Percentiles rank a stretch among this genome's conserved stretches.
Evolutionary conservation across 108 stramenopile genomes (phyloP).

Genomic region (Cyclotella cryptica): DNA sequence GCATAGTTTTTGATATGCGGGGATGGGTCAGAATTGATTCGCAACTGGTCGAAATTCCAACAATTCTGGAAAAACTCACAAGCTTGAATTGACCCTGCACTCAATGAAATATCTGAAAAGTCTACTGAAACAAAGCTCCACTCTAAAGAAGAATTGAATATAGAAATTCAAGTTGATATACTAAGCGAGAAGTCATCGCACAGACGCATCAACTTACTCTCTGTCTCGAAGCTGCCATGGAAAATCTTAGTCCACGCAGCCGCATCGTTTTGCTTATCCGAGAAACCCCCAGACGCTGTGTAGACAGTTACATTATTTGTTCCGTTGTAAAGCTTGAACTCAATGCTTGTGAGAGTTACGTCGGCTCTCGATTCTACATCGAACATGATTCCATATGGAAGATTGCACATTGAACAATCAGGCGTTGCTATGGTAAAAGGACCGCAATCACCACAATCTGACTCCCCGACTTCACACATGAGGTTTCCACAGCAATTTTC

Average conservation of each 20-base stretch:
- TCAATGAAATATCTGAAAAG: slow-evolving; percentile 11
- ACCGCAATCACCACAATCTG: slow-evolving; percentile 16
- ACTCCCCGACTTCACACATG: slow-evolving; percentile 21
- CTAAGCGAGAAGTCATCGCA: background rate
- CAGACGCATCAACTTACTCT: background rate
- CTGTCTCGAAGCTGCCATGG: background rate
- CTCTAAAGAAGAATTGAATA: background rate
- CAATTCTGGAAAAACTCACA: background rate
- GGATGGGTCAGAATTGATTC: no score
- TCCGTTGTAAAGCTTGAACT: background rate
- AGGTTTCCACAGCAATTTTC: slow-evolving; percentile 19
- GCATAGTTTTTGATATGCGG: no score
- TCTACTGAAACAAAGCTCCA: background rate
- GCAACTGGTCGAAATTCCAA: background rate
- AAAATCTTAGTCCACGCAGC: slow-evolving; percentile 12
- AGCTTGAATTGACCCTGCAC: background rate
- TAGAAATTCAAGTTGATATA: no score
- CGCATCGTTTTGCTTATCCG: slow-evolving; percentile 2
- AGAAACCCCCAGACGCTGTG: slow-evolving; percentile 18
- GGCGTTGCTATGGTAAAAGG: slow-evolving; percentile 5
- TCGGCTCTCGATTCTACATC: background rate
- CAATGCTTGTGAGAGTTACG: background rate
- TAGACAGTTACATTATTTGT: background rate
- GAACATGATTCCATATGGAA: background rate
- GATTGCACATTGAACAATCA: background rate